A percentile compares a stretch with the other conserved stretches of the same genome.
These are phyloP conservation scores for Herpetomonas samuelpessoai DNA, from an alignment of 208 protist genomes.

Conservation along the genomic window DNA sequence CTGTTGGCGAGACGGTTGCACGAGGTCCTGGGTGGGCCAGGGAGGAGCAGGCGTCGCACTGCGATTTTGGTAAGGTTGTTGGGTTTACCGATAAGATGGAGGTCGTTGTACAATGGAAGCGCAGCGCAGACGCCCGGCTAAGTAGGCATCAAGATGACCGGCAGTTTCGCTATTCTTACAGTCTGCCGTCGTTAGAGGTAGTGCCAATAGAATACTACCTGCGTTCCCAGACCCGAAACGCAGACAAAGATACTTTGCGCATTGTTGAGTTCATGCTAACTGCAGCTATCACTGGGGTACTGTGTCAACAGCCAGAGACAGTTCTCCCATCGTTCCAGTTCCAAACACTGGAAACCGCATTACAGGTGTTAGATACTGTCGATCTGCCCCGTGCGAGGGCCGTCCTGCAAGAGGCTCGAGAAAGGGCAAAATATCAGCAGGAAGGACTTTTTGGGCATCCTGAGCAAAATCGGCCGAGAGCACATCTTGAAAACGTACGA, in stretches of 20 bases:
- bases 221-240: constrained; percentile 34
- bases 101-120: constrained; percentile 69
- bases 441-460: constrained; percentile 12
- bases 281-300: constrained; percentile 50
- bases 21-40: constrained; percentile 69
- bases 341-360: constrained; percentile 64
- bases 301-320: constrained; percentile 73
- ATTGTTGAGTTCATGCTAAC: constrained; percentile 69
- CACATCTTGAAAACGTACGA: no score
- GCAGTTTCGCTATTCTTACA: constrained; percentile 71
- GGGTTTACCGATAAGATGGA: constrained; percentile 48
- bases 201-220: constrained; percentile 57
- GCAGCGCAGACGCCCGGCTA: constrained; percentile 37
- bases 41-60: constrained; percentile 53
- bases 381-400: constrained; percentile 26
- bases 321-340: constrained; percentile 72
- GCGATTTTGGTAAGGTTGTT: constrained; percentile 74
- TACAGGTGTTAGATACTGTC: constrained; percentile 65
- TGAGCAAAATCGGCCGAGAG: no score
- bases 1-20: constrained; percentile 64
- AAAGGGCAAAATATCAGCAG: constrained; percentile 9
- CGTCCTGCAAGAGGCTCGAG: constrained; percentile 14
- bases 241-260: constrained; percentile 38
- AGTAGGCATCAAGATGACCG: constrained; percentile 17
- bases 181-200: constrained; percentile 54